A percentile compares a stretch with the other conserved stretches of the same genome.
These are phyloP conservation scores for Malus sylvestris DNA, from an alignment of 306 rosid species.

Conservation along the genomic window DNA sequence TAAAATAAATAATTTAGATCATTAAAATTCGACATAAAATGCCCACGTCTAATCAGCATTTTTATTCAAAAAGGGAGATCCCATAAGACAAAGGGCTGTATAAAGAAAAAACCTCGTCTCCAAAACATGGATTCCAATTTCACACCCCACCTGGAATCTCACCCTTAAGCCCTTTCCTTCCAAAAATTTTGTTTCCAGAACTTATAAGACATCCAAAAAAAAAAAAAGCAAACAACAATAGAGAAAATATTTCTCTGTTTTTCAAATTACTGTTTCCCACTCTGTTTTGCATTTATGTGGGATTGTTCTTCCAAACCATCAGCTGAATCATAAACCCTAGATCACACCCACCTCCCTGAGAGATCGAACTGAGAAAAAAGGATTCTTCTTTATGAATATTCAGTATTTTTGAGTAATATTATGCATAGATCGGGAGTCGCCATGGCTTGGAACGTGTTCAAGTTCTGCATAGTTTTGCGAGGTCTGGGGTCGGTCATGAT, in stretches of 20 bases:
- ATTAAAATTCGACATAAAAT: no score
- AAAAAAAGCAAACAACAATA: neutral
- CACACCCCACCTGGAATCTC: neutral
- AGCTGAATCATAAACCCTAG: constrained; percentile 10
- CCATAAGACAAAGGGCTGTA: neutral
- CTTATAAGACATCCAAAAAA: neutral
- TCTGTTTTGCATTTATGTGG: neutral
- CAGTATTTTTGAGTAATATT: constrained; percentile 2
- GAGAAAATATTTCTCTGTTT: neutral
- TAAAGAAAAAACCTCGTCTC: constrained; percentile 3
- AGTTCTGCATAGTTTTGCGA: constrained; percentile 93
- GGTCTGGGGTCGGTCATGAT: constrained; percentile 99
- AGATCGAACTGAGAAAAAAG: neutral
- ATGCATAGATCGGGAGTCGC: constrained; percentile 99
- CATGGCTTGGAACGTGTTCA: constrained; percentile 99
- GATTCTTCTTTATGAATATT: constrained; percentile 1
- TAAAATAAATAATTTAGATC: accelerated
- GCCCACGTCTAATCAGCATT: no score
- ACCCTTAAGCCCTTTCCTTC: constrained; percentile 3
- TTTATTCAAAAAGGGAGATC: neutral
- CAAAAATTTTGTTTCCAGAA: neutral
- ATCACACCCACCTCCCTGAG: neutral
- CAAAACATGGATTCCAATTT: constrained; percentile 10
- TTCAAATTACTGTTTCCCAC: neutral
- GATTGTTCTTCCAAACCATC: neutral